Percentiles rank a stretch among this genome's conserved stretches.
Conservation (phyloP, 306 rosid genomes). For the Dryas alaskensis region DNA sequence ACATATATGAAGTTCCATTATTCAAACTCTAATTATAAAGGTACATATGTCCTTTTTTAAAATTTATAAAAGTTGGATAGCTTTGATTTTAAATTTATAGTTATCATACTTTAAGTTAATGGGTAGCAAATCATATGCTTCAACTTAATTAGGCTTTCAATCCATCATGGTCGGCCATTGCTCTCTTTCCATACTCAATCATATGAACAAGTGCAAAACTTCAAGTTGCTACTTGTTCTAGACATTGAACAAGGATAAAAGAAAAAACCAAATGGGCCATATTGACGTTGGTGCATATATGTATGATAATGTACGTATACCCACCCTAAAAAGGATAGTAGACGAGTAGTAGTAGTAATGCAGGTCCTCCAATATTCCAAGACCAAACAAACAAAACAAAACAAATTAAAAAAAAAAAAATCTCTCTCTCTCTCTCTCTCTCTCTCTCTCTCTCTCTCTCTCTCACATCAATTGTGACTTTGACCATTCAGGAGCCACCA, state of each 20-base stretch:
- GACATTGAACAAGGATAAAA: background rate
- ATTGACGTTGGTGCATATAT: background rate
- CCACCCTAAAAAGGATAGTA: background rate
- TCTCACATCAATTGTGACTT: constrained; percentile 21
- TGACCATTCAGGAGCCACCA: constrained; percentile 22
- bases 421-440: background rate
- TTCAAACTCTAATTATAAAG: no score
- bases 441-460: no score
- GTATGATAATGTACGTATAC: background rate
- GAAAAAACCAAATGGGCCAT: background rate
- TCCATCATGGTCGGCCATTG: no score
- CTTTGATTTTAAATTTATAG: no score
- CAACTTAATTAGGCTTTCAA: no score
- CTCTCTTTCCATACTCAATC: background rate
- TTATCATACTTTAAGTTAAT: no score
- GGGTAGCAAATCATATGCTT: no score
- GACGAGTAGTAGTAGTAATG: no score
- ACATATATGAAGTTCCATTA: no score
- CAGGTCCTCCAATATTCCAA: background rate
- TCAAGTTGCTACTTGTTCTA: background rate
- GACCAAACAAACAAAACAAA: background rate
- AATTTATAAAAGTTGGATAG: no score
- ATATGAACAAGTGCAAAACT: background rate
- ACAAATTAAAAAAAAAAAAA: background rate
- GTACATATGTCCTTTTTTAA: no score